These are phyloP conservation scores for Cyberlindnera suaveolens DNA, from an alignment of 805 yeast genomes.

Conservation along the genomic window DNA sequence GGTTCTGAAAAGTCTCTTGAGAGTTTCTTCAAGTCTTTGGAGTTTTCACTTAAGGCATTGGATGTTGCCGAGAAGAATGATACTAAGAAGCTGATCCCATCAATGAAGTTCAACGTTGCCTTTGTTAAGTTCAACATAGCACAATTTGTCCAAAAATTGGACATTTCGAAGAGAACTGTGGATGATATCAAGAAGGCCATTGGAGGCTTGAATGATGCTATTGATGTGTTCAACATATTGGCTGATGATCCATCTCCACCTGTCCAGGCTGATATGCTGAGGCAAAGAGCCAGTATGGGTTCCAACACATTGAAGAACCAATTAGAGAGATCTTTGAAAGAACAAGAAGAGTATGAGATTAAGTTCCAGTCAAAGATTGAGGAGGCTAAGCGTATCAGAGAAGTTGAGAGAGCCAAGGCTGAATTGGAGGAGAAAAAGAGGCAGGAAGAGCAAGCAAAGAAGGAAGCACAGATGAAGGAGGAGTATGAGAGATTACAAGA, in stretches of 20 bases:
- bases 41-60: constrained; percentile 54
- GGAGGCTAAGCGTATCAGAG: constrained; percentile 59
- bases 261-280: constrained; percentile 71
- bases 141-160: constrained; percentile 63
- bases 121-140: constrained; percentile 83
- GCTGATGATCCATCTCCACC: constrained; percentile 59
- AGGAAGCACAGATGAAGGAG: constrained; percentile 32
- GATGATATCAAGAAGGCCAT: constrained; percentile 54
- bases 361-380: constrained; percentile 54
- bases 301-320: constrained; percentile 66
- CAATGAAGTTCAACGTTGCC: constrained; percentile 72
- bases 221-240: constrained; percentile 49
- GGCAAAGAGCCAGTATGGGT: constrained; percentile 84
- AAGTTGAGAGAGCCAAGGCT: constrained; percentile 39
- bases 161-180: constrained; percentile 51
- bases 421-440: constrained; percentile 43
- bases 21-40: constrained; percentile 57
- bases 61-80: constrained; percentile 26
- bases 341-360: constrained; percentile 63
- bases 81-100: constrained; percentile 33
- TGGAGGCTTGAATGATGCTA: constrained; percentile 55
- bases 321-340: constrained; percentile 61
- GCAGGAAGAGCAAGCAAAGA: constrained; percentile 41
- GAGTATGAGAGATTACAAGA: constrained; percentile 47
- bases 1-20: constrained; percentile 55